Conservation (phyloP, 2,329 filamentous ascomycete species). For the Aureobasidium pullulans region DNA sequence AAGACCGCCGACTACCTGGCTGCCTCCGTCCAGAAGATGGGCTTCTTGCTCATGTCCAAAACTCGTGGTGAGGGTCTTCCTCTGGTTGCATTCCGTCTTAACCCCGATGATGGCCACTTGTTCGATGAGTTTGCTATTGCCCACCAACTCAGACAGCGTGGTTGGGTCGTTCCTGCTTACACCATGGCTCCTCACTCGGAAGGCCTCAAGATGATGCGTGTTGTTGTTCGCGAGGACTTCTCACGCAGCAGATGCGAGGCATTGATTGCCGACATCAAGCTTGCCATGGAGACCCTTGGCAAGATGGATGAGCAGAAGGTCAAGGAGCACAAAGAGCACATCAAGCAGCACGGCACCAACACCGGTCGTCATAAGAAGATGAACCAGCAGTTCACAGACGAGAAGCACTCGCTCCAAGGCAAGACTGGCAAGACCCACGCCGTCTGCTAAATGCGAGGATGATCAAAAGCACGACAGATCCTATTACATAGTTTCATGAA, state of each 20-base stretch:
- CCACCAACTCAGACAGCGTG: constrained; percentile 75
- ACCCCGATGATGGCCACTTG: constrained; percentile 46
- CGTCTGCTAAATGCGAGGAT: constrained; percentile 55
- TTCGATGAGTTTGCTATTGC: constrained; percentile 55
- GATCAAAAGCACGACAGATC: not conserved
- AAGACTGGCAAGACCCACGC: constrained; percentile 87
- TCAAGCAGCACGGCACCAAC: constrained; percentile 19
- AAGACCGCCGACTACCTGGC: constrained; percentile 83
- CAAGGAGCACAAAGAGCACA: constrained; percentile 55
- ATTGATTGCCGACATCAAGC: constrained; percentile 69
- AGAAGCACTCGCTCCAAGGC: constrained; percentile 81
- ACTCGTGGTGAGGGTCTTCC: constrained; percentile 71
- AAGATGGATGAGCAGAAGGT: constrained; percentile 67
- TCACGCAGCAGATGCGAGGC: constrained; percentile 72
- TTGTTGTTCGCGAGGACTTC: constrained; percentile 92
- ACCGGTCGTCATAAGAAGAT: constrained; percentile 28
- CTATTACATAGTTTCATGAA: not conserved
- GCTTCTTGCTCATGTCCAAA: constrained; percentile 85
- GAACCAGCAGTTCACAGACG: constrained; percentile 52
- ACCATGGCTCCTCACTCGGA: constrained; percentile 90
- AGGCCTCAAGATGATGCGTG: constrained; percentile 79
- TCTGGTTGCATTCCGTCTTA: constrained; percentile 79
- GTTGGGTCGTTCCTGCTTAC: constrained; percentile 93
- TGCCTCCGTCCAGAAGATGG: constrained; percentile 61
- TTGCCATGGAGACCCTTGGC: constrained; percentile 58